A percentile compares a stretch with the other conserved stretches of the same genome.
Evolutionary conservation across 768 basidiomycete species (phyloP).

Genomic region (Lepiota venenata): DNA sequence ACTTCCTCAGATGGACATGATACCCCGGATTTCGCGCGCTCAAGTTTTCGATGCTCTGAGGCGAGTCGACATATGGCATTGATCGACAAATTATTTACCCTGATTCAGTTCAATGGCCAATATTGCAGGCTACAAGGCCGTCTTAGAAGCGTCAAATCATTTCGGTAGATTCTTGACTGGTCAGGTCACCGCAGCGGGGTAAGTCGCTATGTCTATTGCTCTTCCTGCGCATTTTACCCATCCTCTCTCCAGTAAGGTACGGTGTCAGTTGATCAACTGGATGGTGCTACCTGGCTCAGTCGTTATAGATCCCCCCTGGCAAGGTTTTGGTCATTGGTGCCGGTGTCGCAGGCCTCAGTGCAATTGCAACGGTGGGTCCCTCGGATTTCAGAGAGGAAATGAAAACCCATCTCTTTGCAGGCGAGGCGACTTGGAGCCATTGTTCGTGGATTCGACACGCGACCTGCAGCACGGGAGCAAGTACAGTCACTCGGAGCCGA

Average conservation of each 20-base stretch:
- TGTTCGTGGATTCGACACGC: constrained; percentile 85
- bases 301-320: constrained; percentile 70
- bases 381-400: not conserved
- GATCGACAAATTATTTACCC: constrained; percentile 3
- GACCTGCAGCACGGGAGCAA: constrained; percentile 83
- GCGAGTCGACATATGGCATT: constrained; percentile 29
- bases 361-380: constrained; percentile 67
- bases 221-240: not conserved
- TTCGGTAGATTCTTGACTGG: constrained; percentile 89
- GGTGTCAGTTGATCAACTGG: not conserved
- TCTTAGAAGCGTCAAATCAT: constrained; percentile 85
- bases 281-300: not conserved
- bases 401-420: constrained; percentile 27
- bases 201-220: constrained; percentile 25
- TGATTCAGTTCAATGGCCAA: constrained; percentile 82
- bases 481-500: constrained; percentile 89
- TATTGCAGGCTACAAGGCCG: constrained; percentile 91
- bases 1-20: constrained; percentile 69
- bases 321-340: constrained; percentile 88
- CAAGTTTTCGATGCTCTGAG: constrained; percentile 89
- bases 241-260: constrained; percentile 27
- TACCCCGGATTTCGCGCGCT: constrained; percentile 87
- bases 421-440: constrained; percentile 84
- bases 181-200: constrained; percentile 90
- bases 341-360: constrained; percentile 86